Evolutionary conservation across 225 moss, liverwort and hornwort genomes (phyloP).

Genomic region (Antitrichia curtipendula): DNA sequence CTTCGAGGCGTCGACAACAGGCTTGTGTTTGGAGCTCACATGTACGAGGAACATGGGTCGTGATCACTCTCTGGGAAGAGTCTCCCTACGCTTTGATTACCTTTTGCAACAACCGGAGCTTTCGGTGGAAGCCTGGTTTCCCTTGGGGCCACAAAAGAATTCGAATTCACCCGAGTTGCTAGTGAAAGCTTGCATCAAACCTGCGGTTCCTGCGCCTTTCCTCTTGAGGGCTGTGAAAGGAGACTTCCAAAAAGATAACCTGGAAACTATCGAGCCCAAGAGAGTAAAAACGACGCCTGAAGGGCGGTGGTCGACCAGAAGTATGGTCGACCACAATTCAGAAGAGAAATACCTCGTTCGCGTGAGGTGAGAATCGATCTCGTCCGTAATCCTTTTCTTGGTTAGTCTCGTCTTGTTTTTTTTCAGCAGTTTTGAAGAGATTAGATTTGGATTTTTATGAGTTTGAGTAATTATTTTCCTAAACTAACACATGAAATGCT

Average conservation of each 20-base stretch:
- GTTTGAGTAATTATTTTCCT: neutral
- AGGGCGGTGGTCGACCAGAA: constrained; percentile 4
- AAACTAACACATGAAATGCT: neutral
- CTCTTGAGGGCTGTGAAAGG: neutral
- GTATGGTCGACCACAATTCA: neutral
- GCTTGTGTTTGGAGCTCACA: neutral
- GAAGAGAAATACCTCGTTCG: neutral
- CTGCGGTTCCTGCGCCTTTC: neutral
- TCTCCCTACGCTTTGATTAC: neutral
- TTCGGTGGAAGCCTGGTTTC: neutral
- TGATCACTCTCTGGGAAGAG: neutral
- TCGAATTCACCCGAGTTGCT: neutral
- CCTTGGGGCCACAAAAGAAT: neutral
- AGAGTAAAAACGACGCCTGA: neutral
- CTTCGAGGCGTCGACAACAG: neutral
- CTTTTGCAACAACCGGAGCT: neutral
- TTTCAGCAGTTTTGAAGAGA: neutral
- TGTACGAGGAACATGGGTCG: neutral
- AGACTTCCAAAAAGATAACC: neutral
- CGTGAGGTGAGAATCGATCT: neutral
- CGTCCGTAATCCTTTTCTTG: neutral
- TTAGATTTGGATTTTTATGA: neutral
- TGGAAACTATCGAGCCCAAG: neutral
- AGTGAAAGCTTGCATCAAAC: neutral
- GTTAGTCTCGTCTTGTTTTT: neutral